Evolutionary conservation across 2,329 filamentous ascomycete genomes (phyloP).

Genomic region (Beauveria sp.): DNA sequence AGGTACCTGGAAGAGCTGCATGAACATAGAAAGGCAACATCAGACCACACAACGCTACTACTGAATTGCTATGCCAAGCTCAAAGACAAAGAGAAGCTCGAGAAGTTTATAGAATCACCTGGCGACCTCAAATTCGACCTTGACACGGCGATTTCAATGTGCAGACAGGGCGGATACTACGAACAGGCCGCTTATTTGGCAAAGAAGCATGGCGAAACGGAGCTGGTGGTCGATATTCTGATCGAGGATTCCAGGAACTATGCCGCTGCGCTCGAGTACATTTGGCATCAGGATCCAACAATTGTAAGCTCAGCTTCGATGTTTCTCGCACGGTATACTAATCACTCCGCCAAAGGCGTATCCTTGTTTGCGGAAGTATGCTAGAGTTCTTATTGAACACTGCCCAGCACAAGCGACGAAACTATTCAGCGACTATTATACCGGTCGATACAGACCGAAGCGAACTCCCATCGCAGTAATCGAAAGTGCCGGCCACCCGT

Average conservation of each 20-base stretch:
- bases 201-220: constrained; percentile 86
- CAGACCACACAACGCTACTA: constrained; percentile 89
- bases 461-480: constrained; percentile 42
- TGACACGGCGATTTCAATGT: constrained; percentile 96
- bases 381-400: constrained; percentile 80
- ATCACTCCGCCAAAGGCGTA: constrained; percentile 53
- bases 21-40: constrained; percentile 84
- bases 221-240: constrained; percentile 88
- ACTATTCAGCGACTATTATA: constrained; percentile 92
- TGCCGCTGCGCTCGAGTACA: constrained; percentile 79
- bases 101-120: constrained; percentile 92
- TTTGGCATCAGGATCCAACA: constrained; percentile 77
- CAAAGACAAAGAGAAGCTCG: constrained; percentile 93
- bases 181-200: constrained; percentile 95
- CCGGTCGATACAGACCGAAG: constrained; percentile 69
- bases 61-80: constrained; percentile 97
- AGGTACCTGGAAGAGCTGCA: constrained; percentile 95
- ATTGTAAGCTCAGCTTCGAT: constrained; percentile 42
- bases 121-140: constrained; percentile 93
- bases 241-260: constrained; percentile 94
- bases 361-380: constrained; percentile 88
- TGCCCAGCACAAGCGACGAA: constrained; percentile 75
- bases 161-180: constrained; percentile 90
- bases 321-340: background rate
- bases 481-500: constrained; percentile 28